phyloP scores from a whole-genome alignment of 257 asterid genomes.

The Solanum pimpinellifolium region DNA sequence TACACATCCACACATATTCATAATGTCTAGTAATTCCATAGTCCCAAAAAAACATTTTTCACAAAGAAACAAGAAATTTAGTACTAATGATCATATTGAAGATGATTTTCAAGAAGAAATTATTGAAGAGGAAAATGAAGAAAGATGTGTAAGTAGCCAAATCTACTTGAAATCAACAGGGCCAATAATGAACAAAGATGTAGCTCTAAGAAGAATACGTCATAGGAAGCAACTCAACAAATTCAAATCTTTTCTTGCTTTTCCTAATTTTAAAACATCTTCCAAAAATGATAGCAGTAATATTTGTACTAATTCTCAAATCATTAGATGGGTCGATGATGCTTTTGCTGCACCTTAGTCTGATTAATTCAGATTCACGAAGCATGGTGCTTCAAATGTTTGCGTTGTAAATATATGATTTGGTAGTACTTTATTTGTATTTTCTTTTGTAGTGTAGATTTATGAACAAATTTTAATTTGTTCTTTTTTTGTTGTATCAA shows the following conservation, averaged over 20 bases:
- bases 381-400: not conserved
- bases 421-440: not conserved
- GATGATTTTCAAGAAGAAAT: slow-evolving; percentile 2
- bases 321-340: slow-evolving; percentile 54
- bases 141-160: slow-evolving; percentile 18
- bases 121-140: slow-evolving; percentile 3
- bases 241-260: slow-evolving; percentile 32
- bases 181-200: slow-evolving; percentile 31
- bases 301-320: not conserved
- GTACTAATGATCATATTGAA: not conserved
- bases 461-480: not conserved
- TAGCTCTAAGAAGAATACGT: slow-evolving; percentile 58
- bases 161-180: slow-evolving; percentile 38
- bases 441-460: not conserved
- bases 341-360: slow-evolving; percentile 63
- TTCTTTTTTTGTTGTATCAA: not conserved
- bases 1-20: not conserved
- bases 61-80: not conserved
- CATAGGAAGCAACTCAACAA: slow-evolving; percentile 50
- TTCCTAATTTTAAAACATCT: slow-evolving; percentile 2
- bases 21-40: not conserved
- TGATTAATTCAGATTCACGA: not conserved
- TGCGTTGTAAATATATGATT: not conserved
- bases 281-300: not conserved
- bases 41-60: slow-evolving; percentile 1